Percentiles rank a stretch among this genome's conserved stretches.
Conservation (phyloP, 129 eudicot species). For the Chrysanthemum makinoi region DNA sequence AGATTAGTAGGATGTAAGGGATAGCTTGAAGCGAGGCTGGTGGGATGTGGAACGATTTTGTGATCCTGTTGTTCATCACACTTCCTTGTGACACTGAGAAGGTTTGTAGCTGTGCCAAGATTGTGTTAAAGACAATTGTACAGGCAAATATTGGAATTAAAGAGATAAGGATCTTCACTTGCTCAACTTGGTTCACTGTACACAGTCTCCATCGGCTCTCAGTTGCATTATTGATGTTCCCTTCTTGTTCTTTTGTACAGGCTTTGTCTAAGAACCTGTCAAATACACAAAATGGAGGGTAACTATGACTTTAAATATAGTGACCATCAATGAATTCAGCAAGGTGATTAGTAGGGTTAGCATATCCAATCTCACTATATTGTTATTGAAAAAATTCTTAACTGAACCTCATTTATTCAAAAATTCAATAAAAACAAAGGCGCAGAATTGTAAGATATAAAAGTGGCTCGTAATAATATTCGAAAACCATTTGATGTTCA, state of each 20-base stretch:
- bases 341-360: too few species aligned
- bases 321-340: too few species aligned
- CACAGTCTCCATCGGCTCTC: slow-evolving; percentile 77
- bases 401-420: too few species aligned
- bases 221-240: slow-evolving; percentile 17
- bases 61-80: slow-evolving; percentile 66
- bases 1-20: slow-evolving; percentile 77
- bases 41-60: slow-evolving; percentile 65
- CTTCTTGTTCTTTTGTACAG: too few species aligned
- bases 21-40: slow-evolving; percentile 97
- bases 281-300: neutral
- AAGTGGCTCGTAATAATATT: too few species aligned
- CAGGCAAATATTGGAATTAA: slow-evolving; percentile 82
- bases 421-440: too few species aligned
- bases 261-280: slow-evolving; percentile 53
- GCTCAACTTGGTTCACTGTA: slow-evolving; percentile 72
- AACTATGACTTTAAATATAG: too few species aligned
- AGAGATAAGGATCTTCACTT: slow-evolving; percentile 72
- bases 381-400: too few species aligned
- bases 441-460: too few species aligned
- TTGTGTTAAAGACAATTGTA: slow-evolving; percentile 89
- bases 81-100: slow-evolving; percentile 97
- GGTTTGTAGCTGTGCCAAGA: slow-evolving; percentile 89
- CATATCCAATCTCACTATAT: too few species aligned
- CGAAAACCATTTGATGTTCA: neutral